A percentile compares a stretch with the other conserved stretches of the same genome.
Evolutionary conservation across 2,329 filamentous ascomycete genomes (phyloP).

Genomic region (Verticillium alfalfae): DNA sequence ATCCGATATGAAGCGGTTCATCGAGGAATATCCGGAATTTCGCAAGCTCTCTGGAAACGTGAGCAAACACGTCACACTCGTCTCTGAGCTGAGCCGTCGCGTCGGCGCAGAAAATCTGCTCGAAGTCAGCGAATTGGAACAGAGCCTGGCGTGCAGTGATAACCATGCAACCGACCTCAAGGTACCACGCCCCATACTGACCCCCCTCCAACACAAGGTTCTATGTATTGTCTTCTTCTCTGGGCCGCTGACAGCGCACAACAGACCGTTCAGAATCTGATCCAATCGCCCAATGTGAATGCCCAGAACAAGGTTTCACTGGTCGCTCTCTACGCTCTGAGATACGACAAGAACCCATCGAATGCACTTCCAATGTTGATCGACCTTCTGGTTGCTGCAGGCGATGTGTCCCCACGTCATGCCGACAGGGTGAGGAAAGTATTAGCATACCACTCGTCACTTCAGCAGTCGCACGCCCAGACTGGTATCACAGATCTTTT

Average conservation of each 20-base stretch:
- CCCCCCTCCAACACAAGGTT: no score
- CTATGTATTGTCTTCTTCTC: no score
- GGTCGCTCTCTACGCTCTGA: constrained; percentile 89
- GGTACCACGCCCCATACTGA: constrained; percentile 38
- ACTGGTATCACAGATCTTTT: constrained; percentile 87
- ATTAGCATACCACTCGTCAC: constrained; percentile 77
- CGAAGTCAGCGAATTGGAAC: constrained; percentile 96
- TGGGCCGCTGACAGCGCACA: not conserved
- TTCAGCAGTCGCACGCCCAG: constrained; percentile 71
- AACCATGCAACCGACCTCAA: constrained; percentile 90
- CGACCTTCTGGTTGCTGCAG: constrained; percentile 79
- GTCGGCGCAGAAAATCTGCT: constrained; percentile 81
- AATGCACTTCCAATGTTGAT: constrained; percentile 80
- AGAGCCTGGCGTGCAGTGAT: constrained; percentile 94
- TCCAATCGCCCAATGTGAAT: constrained; percentile 73
- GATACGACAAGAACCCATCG: constrained; percentile 81
- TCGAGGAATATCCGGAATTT: constrained; percentile 98
- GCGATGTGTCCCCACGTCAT: constrained; percentile 69
- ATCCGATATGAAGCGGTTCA: constrained; percentile 97
- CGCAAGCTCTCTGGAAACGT: constrained; percentile 95
- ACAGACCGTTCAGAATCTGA: constrained; percentile 77
- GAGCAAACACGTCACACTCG: constrained; percentile 95
- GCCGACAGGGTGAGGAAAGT: constrained; percentile 79
- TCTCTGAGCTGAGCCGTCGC: constrained; percentile 84
- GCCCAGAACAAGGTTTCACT: constrained; percentile 81